Percentiles rank a stretch among this genome's conserved stretches.
These are phyloP conservation scores for Tulasnella sp. DNA, from an alignment of 768 basidiomycete species.

Conservation along the genomic window DNA sequence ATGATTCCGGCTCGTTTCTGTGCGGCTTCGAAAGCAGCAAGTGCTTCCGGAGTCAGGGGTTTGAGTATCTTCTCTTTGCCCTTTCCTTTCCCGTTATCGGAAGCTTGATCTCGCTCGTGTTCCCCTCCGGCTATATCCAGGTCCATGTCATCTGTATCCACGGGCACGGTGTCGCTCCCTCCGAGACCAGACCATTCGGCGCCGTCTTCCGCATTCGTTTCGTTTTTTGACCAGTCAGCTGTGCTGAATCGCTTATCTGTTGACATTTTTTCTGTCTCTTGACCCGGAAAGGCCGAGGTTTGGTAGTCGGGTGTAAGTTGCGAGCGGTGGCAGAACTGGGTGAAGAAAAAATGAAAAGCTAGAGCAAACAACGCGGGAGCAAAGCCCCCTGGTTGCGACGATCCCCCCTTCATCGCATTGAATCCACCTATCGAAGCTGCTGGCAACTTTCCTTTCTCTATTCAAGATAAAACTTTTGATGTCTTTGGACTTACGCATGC, in stretches of 20 bases:
- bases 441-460: not conserved
- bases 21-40: conserved; percentile 63
- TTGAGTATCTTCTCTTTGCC: conserved; percentile 51
- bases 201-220: not conserved
- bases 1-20: conserved; percentile 77
- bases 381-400: not conserved
- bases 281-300: not conserved
- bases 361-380: not conserved
- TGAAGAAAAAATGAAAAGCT: not conserved
- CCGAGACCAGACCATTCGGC: not conserved
- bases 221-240: not conserved
- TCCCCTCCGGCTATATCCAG: not conserved
- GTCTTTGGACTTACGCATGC: not conserved
- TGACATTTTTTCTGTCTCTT: not conserved
- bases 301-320: not conserved
- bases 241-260: not conserved
- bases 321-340: not conserved
- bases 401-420: not conserved
- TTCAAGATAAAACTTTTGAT: not conserved
- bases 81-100: not conserved
- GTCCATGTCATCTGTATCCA: not conserved
- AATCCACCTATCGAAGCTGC: not conserved
- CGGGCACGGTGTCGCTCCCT: not conserved
- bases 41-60: conserved; percentile 64
- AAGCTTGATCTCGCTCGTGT: not conserved